A percentile compares a stretch with the other conserved stretches of the same genome.
phyloP scores from a whole-genome alignment of 2,329 filamentous ascomycete species.

The Anthostomella pinea region DNA sequence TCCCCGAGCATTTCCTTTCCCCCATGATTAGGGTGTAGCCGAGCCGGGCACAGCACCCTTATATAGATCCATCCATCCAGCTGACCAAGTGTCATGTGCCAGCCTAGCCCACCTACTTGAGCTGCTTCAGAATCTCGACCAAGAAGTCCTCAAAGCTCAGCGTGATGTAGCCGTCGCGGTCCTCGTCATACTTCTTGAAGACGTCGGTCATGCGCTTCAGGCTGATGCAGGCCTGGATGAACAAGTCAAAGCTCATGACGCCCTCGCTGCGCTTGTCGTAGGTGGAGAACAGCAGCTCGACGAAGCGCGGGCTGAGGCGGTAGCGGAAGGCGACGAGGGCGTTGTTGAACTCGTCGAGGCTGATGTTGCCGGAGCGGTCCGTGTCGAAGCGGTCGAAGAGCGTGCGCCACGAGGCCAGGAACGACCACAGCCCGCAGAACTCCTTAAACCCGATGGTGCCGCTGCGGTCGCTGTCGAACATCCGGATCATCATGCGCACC shows the following conservation, averaged over 20 bases:
- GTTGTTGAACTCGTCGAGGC: slow-evolving; percentile 80
- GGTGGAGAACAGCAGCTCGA: slow-evolving; percentile 79
- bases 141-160: slow-evolving; percentile 80
- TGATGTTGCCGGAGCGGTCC: slow-evolving; percentile 84
- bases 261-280: slow-evolving; percentile 77
- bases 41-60: too few species aligned
- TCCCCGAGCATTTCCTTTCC: not conserved
- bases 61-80: too few species aligned
- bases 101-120: slow-evolving; percentile 49
- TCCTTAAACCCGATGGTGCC: slow-evolving; percentile 92
- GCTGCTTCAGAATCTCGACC: slow-evolving; percentile 63
- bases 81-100: too few species aligned
- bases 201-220: slow-evolving; percentile 98
- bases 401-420: slow-evolving; percentile 87
- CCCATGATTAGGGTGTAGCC: slow-evolving; percentile 10
- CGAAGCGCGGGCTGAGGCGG: slow-evolving; percentile 78
- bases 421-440: slow-evolving; percentile 95
- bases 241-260: slow-evolving; percentile 87
- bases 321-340: slow-evolving; percentile 93
- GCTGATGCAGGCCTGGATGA: slow-evolving; percentile 95
- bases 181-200: slow-evolving; percentile 98
- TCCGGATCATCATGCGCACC: slow-evolving; percentile 98
- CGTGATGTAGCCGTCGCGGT: slow-evolving; percentile 89
- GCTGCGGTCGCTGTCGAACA: slow-evolving; percentile 92
- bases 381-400: slow-evolving; percentile 95